phyloP scores from a whole-genome alignment of 2,329 filamentous ascomycete genomes.

The Colletotrichum sp. region DNA sequence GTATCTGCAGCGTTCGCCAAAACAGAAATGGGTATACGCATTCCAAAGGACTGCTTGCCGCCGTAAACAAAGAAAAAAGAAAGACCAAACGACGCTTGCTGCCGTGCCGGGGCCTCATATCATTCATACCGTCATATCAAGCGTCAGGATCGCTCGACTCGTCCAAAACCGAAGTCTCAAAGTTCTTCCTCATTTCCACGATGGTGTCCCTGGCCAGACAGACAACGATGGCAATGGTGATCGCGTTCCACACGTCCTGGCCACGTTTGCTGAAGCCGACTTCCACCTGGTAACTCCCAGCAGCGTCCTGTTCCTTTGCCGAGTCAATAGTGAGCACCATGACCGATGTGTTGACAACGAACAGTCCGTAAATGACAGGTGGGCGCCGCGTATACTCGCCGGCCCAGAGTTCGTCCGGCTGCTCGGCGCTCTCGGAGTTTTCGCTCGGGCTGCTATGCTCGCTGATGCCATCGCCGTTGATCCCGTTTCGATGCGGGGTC shows the following conservation, averaged over 20 bases:
- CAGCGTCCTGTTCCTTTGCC: constrained; percentile 34
- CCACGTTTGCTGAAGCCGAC: constrained; percentile 41
- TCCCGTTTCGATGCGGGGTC: background rate
- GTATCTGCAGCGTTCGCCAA: constrained; percentile 7
- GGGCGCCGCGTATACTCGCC: constrained; percentile 24
- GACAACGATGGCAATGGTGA: constrained; percentile 44
- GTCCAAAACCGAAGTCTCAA: constrained; percentile 32
- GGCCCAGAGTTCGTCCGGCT: too few species aligned
- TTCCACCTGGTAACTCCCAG: constrained; percentile 49
- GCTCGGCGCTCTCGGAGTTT: background rate
- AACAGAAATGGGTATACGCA: constrained; percentile 13
- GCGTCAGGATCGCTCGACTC: constrained; percentile 44
- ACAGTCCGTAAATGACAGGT: constrained; percentile 49
- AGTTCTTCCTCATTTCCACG: constrained; percentile 36
- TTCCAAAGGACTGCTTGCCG: background rate
- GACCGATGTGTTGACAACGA: constrained; percentile 43
- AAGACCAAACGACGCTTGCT: background rate
- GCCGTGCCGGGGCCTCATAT: background rate
- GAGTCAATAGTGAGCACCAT: constrained; percentile 46
- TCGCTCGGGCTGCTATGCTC: background rate
- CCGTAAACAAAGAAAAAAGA: background rate
- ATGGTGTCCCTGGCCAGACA: constrained; percentile 47
- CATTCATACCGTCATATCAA: constrained; percentile 25
- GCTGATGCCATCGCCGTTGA: background rate
- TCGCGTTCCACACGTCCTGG: constrained; percentile 50